phyloP scores from a whole-genome alignment of 2,329 filamentous ascomycete genomes.

The Ophioceras dolichostomum region DNA sequence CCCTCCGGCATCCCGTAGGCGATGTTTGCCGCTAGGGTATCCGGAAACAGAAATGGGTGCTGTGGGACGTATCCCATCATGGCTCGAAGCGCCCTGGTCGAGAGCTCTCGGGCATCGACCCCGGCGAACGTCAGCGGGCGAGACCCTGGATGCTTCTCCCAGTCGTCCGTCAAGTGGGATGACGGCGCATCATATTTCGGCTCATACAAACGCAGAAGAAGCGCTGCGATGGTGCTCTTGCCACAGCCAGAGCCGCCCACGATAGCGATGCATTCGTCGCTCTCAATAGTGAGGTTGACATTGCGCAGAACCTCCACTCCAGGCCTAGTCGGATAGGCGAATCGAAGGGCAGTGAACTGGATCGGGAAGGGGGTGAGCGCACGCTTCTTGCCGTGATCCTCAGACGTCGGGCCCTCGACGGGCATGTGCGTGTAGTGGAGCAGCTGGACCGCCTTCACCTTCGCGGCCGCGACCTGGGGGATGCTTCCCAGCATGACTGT shows the following conservation, averaged over 20 bases:
- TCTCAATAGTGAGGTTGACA: constrained; percentile 54
- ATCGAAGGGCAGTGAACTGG: constrained; percentile 47
- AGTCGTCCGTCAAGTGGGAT: neutral
- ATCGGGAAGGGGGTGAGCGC: constrained; percentile 28
- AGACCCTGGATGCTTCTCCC: neutral
- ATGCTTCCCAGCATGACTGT: constrained; percentile 60
- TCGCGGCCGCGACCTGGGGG: constrained; percentile 67
- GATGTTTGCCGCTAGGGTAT: constrained; percentile 69
- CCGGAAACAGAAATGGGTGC: constrained; percentile 64
- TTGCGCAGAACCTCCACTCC: constrained; percentile 42
- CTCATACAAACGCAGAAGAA: constrained; percentile 62
- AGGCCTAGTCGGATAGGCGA: constrained; percentile 50
- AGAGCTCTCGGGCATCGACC: constrained; percentile 41
- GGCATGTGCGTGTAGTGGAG: constrained; percentile 57
- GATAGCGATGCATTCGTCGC: constrained; percentile 56
- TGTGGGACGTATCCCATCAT: constrained; percentile 60
- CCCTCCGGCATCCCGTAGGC: constrained; percentile 55
- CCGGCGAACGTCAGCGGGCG: constrained; percentile 43
- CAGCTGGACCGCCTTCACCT: constrained; percentile 60
- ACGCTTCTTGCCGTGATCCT: constrained; percentile 31
- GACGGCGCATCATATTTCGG: constrained; percentile 12
- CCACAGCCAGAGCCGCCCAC: constrained; percentile 82
- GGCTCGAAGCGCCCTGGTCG: constrained; percentile 46
- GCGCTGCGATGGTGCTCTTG: constrained; percentile 70
- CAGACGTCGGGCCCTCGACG: constrained; percentile 37